phyloP scores from a whole-genome alignment of 2,329 filamentous ascomycete species.

The Dichotomopilus funicola region DNA sequence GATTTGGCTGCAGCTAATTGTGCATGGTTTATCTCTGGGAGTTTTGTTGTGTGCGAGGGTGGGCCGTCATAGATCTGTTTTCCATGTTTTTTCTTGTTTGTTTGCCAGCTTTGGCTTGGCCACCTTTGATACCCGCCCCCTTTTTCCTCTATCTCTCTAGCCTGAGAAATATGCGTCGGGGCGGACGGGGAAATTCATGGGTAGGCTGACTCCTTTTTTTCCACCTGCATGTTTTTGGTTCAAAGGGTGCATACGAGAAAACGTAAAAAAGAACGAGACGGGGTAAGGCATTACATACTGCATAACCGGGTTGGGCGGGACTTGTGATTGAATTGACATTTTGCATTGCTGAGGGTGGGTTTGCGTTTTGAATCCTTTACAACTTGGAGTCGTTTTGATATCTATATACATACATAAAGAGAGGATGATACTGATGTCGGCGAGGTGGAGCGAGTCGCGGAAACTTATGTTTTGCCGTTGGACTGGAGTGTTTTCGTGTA shows the following conservation, averaged over 20 bases:
- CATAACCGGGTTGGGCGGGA: conserved; percentile 2
- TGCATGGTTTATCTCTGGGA: conserved; percentile 13
- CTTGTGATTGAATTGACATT: not conserved
- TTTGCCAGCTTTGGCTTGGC: not conserved
- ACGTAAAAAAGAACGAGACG: not conserved
- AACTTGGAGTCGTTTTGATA: no score
- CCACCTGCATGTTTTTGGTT: not conserved
- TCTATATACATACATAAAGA: no score
- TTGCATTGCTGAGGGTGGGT: conserved; percentile 7
- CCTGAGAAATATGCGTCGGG: no score
- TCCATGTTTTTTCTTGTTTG: not conserved
- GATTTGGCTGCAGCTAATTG: conserved; percentile 5
- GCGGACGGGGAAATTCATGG: conserved; percentile 4
- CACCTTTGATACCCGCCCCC: no score
- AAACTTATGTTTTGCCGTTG: no score
- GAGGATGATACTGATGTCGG: no score
- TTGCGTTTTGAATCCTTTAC: not conserved
- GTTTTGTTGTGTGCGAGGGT: conserved; percentile 3
- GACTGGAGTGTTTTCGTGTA: no score
- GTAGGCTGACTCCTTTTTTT: conserved; percentile 3
- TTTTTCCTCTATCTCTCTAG: not conserved
- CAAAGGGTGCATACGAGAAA: not conserved
- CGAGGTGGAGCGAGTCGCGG: no score
- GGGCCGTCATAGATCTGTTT: conserved; percentile 12
- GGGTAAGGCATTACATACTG: not conserved